Percentiles rank a stretch among this genome's conserved stretches.
phyloP scores from a whole-genome alignment of 2,329 filamentous ascomycete genomes.

The Ophiocordyceps polyrhachis-furcata region DNA sequence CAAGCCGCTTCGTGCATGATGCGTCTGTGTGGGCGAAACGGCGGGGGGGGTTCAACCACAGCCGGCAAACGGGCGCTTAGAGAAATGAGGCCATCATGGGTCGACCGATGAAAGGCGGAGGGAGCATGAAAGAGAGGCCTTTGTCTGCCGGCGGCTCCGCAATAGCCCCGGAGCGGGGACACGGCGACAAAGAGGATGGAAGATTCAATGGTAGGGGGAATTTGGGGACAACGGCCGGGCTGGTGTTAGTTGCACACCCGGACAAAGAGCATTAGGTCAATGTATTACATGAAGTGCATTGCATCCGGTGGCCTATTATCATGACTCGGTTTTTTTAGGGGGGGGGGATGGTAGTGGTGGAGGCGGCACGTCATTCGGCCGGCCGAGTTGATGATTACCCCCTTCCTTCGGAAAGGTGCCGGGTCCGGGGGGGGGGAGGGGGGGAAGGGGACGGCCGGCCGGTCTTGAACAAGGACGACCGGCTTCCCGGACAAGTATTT shows the following conservation, averaged over 20 bases:
- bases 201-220: neutral
- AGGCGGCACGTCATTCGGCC: no score
- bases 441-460: no score
- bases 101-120: neutral
- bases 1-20: neutral
- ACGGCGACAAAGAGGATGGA: neutral
- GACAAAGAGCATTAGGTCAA: no score
- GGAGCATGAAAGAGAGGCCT: neutral
- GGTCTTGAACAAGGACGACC: neutral
- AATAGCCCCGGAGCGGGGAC: neutral
- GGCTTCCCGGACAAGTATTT: neutral
- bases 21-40: neutral
- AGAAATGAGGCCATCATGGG: neutral
- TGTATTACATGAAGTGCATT: no score
- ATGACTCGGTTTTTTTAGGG: no score
- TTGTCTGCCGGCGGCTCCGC: neutral
- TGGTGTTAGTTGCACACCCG: neutral
- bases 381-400: neutral
- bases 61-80: neutral
- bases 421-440: no score
- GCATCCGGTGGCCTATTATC: no score
- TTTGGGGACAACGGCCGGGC: neutral
- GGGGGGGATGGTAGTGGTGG: no score
- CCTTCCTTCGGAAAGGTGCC: no score
- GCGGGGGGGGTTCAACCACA: neutral